A percentile compares a stretch with the other conserved stretches of the same genome.
Evolutionary conservation across 2,329 filamentous ascomycete genomes (phyloP).

Genomic region (Penicillium sp.): DNA sequence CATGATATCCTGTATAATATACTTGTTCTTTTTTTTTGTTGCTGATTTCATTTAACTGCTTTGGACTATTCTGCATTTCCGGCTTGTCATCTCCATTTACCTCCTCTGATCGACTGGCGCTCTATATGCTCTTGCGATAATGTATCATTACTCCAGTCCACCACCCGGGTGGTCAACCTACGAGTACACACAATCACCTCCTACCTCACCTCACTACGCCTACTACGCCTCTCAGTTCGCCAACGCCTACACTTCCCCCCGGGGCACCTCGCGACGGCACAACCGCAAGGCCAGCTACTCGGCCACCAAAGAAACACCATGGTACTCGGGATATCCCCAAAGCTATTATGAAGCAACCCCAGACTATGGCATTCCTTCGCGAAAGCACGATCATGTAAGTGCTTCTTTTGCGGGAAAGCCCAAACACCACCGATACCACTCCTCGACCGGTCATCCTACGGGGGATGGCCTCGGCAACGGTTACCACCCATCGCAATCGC

Average conservation of each 20-base stretch:
- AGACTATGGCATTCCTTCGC: constrained; percentile 54
- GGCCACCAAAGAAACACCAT: constrained; percentile 44
- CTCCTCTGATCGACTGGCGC: constrained; percentile 19
- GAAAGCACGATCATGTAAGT: constrained; percentile 66
- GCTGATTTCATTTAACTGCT: constrained; percentile 18
- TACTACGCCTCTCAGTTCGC: constrained; percentile 58
- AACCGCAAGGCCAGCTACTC: constrained; percentile 58
- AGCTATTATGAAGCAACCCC: constrained; percentile 49
- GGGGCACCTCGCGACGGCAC: constrained; percentile 50
- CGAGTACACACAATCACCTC: constrained; percentile 50
- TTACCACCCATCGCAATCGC: constrained; percentile 37
- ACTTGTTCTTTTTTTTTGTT: constrained; percentile 30
- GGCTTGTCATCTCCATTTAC: constrained; percentile 3
- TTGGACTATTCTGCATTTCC: constrained; percentile 11
- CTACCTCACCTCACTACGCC: constrained; percentile 52
- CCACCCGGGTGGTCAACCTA: constrained; percentile 50
- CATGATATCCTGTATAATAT: constrained; percentile 50
- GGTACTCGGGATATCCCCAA: constrained; percentile 48
- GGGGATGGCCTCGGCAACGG: constrained; percentile 30
- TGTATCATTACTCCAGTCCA: constrained; percentile 50
- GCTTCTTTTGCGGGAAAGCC: constrained; percentile 49
- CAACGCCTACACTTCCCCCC: constrained; percentile 48
- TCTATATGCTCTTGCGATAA: constrained; percentile 40
- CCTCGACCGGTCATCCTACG: constrained; percentile 45
- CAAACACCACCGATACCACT: constrained; percentile 45